These are phyloP conservation scores for Neonectria faginata DNA, from an alignment of 2,329 filamentous ascomycete genomes.

Conservation along the genomic window DNA sequence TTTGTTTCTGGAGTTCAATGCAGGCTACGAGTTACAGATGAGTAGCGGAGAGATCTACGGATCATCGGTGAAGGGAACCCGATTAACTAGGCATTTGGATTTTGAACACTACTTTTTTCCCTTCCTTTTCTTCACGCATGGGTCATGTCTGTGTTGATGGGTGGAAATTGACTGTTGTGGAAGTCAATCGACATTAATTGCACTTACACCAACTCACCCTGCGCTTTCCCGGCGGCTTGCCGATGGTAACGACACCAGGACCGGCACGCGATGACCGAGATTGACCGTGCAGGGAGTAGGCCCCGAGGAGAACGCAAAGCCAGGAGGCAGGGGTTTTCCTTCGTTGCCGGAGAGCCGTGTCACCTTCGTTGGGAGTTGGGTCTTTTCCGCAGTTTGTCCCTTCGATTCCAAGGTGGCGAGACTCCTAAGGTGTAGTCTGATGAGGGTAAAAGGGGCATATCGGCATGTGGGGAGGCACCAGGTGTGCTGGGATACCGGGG, in stretches of 20 bases:
- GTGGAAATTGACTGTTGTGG: neutral
- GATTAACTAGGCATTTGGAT: constrained; percentile 7
- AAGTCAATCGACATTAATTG: neutral
- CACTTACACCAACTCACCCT: neutral
- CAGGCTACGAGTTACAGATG: constrained; percentile 8
- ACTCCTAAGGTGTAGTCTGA: constrained; percentile 24
- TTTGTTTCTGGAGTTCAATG: constrained; percentile 30
- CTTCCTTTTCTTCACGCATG: neutral
- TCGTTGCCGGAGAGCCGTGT: constrained; percentile 5
- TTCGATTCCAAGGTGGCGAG: constrained; percentile 19
- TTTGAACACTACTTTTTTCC: neutral
- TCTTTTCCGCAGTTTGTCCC: constrained; percentile 9
- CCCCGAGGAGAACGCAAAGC: neutral
- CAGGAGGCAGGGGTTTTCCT: constrained; percentile 13
- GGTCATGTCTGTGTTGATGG: neutral
- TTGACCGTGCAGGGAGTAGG: constrained; percentile 7
- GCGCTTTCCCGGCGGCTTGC: constrained; percentile 12
- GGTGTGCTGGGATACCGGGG: constrained; percentile 19
- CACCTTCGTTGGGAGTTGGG: constrained; percentile 10
- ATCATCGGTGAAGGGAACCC: neutral
- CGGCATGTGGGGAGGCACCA: constrained; percentile 19
- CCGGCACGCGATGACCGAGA: constrained; percentile 14
- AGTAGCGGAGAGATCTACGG: neutral
- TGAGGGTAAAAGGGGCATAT: constrained; percentile 33
- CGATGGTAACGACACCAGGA: neutral